Evolutionary conservation across 2,329 filamentous ascomycete genomes (phyloP).

Genomic region (Fusarium irregulare): DNA sequence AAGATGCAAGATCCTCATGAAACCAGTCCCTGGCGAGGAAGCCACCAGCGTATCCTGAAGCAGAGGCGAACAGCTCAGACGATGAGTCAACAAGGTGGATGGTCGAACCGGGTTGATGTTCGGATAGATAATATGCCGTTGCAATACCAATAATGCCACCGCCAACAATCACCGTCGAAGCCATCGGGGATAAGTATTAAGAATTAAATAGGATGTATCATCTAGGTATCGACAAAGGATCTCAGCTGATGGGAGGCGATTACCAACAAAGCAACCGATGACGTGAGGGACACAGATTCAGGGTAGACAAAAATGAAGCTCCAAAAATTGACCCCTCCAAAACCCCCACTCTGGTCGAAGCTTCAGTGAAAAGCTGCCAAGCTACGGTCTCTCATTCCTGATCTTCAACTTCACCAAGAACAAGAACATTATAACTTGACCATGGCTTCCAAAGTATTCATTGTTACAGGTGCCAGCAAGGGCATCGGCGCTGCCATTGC

Average conservation of each 20-base stretch:
- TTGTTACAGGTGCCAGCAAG: conserved; percentile 74
- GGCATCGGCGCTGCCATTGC: conserved; percentile 70
- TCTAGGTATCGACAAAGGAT: not conserved
- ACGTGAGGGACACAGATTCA: conserved; percentile 33
- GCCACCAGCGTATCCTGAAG: conserved; percentile 78
- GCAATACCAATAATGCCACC: conserved; percentile 77
- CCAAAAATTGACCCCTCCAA: conserved; percentile 34
- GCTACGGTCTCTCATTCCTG: conserved; percentile 7
- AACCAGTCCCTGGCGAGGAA: conserved; percentile 83
- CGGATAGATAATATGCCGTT: conserved; percentile 77
- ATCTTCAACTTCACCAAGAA: not conserved
- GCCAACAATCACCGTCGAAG: conserved; percentile 73
- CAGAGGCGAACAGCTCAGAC: conserved; percentile 73
- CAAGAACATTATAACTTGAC: conserved; percentile 13
- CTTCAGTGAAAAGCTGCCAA: conserved; percentile 11
- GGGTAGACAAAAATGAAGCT: conserved; percentile 28
- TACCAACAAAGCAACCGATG: conserved; percentile 31
- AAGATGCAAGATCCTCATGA: conserved; percentile 62
- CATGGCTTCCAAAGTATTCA: conserved; percentile 72
- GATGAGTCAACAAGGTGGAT: conserved; percentile 62
- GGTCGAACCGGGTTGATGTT: conserved; percentile 54
- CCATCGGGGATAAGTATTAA: conserved; percentile 46
- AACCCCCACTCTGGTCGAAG: conserved; percentile 29
- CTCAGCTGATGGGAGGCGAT: conserved; percentile 11
- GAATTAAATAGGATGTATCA: not conserved